Percentiles rank a stretch among this genome's conserved stretches.
These are phyloP conservation scores for Chytriomyces sp. DNA, from an alignment of 192 early-diverging fungal species.

Conservation along the genomic window DNA sequence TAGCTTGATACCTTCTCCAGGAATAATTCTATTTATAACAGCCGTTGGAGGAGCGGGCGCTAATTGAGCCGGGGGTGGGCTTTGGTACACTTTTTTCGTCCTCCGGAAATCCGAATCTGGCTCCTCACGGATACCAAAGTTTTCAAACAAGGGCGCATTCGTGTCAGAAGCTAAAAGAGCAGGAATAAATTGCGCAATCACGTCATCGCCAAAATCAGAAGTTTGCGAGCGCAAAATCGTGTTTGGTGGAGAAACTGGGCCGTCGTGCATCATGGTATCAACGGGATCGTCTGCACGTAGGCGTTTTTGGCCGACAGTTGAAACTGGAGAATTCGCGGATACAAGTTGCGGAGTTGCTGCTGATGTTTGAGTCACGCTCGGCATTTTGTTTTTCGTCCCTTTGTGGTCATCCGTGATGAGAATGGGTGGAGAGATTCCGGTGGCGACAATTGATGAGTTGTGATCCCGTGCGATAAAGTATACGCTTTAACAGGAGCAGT, in stretches of 20 bases:
- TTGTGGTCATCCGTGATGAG: constrained; percentile 99
- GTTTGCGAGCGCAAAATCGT: constrained; percentile 28
- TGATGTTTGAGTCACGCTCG: background rate
- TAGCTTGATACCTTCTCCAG: constrained; percentile 59
- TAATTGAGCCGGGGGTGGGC: background rate
- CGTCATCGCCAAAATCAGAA: constrained; percentile 23
- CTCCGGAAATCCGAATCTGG: constrained; percentile 6
- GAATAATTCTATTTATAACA: constrained; percentile 76
- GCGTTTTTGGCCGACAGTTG: constrained; percentile 50
- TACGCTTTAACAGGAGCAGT: constrained; percentile 68
- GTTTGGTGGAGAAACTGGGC: constrained; percentile 5
- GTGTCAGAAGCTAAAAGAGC: constrained; percentile 25
- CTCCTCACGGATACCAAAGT: constrained; percentile 26
- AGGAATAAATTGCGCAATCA: constrained; percentile 34
- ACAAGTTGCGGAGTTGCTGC: background rate
- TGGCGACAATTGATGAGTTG: constrained; percentile 69
- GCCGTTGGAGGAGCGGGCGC: constrained; percentile 20
- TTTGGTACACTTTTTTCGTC: constrained; percentile 16
- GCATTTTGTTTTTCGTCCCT: constrained; percentile 69
- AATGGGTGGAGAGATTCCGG: constrained; percentile 85
- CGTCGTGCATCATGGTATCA: constrained; percentile 5
- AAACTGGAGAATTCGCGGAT: background rate
- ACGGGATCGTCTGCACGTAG: constrained; percentile 40
- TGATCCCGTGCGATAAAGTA: constrained; percentile 80
- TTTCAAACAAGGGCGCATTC: constrained; percentile 35